Conservation (phyloP, 768 basidiomycete genomes). For the Boletus rufocinnamomeus region DNA sequence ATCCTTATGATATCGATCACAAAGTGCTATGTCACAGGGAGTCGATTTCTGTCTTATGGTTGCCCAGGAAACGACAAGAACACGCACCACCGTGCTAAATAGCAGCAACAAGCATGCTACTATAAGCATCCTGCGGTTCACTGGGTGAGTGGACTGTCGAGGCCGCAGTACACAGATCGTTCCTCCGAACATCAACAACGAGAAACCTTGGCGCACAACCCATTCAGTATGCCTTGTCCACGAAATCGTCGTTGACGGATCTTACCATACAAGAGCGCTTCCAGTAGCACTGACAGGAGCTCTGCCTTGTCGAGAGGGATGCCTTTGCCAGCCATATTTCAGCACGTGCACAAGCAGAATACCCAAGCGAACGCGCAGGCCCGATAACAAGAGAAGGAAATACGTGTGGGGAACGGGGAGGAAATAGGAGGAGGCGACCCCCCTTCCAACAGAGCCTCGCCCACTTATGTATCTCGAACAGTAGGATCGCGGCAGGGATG, state of each 20-base stretch:
- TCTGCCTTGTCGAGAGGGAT: slow-evolving; percentile 25
- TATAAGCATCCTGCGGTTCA: slow-evolving; percentile 26
- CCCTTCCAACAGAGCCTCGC: neutral
- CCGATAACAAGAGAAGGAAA: neutral
- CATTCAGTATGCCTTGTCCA: neutral
- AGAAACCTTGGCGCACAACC: slow-evolving; percentile 31
- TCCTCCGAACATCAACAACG: slow-evolving; percentile 37
- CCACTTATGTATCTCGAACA: neutral
- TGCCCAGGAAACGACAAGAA: no score
- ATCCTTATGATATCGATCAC: slow-evolving; percentile 28
- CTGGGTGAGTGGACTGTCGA: neutral
- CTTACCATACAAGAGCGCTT: slow-evolving; percentile 25
- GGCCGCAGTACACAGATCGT: slow-evolving; percentile 30
- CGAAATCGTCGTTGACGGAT: neutral
- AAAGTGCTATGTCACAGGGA: slow-evolving; percentile 26
- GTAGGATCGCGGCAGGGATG: no score
- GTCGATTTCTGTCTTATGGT: neutral
- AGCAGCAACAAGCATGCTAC: slow-evolving; percentile 31
- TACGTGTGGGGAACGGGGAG: no score
- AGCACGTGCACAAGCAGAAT: neutral
- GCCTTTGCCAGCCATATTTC: neutral
- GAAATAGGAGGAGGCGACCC: neutral
- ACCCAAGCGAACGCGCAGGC: neutral
- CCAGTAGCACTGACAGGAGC: slow-evolving; percentile 22
- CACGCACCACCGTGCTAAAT: slow-evolving; percentile 34